These are phyloP conservation scores for Xylariomycetidae sp. DNA, from an alignment of 2,329 filamentous ascomycete species.

Conservation along the genomic window DNA sequence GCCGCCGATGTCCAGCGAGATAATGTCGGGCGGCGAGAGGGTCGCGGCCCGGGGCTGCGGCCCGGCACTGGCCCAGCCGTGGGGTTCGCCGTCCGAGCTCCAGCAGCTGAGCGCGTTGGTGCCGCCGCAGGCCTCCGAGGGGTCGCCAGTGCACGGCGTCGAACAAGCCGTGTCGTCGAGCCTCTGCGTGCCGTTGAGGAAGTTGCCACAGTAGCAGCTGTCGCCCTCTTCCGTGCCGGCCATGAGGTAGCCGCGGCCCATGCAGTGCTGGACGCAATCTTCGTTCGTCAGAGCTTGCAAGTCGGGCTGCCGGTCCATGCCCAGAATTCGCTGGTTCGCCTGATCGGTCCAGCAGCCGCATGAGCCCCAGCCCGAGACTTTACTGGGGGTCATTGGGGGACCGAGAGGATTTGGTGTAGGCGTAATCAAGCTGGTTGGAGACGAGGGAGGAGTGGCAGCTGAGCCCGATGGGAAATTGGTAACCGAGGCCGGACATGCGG, in stretches of 20 bases:
- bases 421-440: constrained; percentile 1
- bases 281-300: constrained; percentile 21
- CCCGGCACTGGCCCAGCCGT: constrained; percentile 26
- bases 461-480: constrained; percentile 2
- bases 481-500: too few species aligned
- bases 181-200: constrained; percentile 32
- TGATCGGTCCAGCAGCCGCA: constrained; percentile 28
- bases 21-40: constrained; percentile 17
- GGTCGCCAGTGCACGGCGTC: constrained; percentile 46
- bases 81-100: constrained; percentile 30
- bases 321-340: constrained; percentile 17
- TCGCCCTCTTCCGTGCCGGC: constrained; percentile 46
- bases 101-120: constrained; percentile 41
- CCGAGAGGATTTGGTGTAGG: constrained; percentile 1
- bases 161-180: constrained; percentile 42
- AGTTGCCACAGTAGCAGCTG: constrained; percentile 44
- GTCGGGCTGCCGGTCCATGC: constrained; percentile 8
- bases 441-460: constrained; percentile 4
- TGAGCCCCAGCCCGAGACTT: constrained; percentile 22
- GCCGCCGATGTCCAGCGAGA: constrained; percentile 19
- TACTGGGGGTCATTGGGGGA: constrained; percentile 16
- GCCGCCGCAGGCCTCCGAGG: constrained; percentile 46
- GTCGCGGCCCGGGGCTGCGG: constrained; percentile 21
- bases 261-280: constrained; percentile 44
- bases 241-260: constrained; percentile 36